Base-by-base conservation (phyloP, 1,284 basidiomycete genomes). In the Caloboletus inedulis region DNA sequence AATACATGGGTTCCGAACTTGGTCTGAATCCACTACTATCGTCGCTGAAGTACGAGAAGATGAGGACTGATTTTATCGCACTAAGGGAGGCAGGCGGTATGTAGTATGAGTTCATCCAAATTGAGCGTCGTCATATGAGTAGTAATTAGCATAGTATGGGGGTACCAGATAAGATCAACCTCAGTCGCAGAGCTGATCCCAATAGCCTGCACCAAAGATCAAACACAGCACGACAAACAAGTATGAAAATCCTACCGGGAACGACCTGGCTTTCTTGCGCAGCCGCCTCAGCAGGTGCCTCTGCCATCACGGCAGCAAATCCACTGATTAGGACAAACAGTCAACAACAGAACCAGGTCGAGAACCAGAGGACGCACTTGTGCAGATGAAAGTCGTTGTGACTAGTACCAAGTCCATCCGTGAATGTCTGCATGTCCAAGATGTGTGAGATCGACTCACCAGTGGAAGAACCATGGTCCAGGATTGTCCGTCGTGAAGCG, bases 401-500 rank as follows among this genome's bases (percentile, higher is more conserved):
- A 42, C 66, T 65, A 12, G 35, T n/a, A 30, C 33, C 31, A 43
- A 13, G 39, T 19, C 18, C 9, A n/a, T 16, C n/a, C 7, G 30
- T 48, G 29, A 60, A 39, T 23, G 19, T 18, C 23, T 30, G 34
- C 13, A 10, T 30, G 23, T 23, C n/a, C n/a, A 39, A 51, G 27
- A 25, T 31, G 29, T 14, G 16, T 7, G n/a, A 42, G 21, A 35
- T 23, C 18, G n/a, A 49, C 57, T 45, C 31, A 65, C 61, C 61
- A 64, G 18, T 66, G 64, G 27, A 66, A 21, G 41, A 59, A 56
- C 62, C 57, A 69, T 12, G 64, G 63, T 3, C 63, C 68, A 0
- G 65, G 59, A 41, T 70, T 70, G 47, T 63, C 59, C 3, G 65
- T 69, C 18, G 47, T 51, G 49, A 70, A 70, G 13, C 65, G 61